Conservation (phyloP, 345 rosid genomes). For the Anacardium occidentale region DNA sequence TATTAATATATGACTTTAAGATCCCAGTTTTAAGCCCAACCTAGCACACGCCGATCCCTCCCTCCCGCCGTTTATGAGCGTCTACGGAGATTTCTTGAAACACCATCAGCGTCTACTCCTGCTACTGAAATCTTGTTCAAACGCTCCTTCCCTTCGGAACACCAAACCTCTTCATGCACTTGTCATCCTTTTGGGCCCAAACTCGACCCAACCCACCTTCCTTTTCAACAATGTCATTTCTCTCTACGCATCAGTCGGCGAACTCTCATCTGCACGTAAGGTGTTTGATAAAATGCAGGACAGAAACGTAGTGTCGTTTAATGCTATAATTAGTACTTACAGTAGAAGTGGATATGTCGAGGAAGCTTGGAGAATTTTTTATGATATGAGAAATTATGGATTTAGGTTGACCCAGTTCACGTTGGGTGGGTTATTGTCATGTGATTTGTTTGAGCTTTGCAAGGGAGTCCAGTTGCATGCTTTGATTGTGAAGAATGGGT, state of each 20-base stretch:
- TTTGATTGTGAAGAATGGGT: conserved; percentile 57
- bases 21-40: too few species aligned
- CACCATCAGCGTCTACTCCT: conserved; percentile 42
- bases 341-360: conserved; percentile 38
- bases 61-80: conserved; percentile 43
- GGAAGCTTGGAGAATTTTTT: conserved; percentile 46
- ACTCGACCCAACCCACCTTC: conserved; percentile 47
- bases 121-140: conserved; percentile 47
- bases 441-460: conserved; percentile 36
- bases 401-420: conserved; percentile 51
- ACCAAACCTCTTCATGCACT: conserved; percentile 73
- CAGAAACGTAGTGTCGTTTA: conserved; percentile 58
- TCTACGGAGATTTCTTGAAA: conserved; percentile 37
- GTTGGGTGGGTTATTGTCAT: conserved; percentile 59
- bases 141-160: conserved; percentile 41
- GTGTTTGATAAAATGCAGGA: conserved; percentile 70
- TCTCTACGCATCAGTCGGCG: conserved; percentile 32
- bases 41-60: too few species aligned
- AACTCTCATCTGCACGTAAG: conserved; percentile 40
- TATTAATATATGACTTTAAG: too few species aligned
- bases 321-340: conserved; percentile 48
- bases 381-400: conserved; percentile 49
- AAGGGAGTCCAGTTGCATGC: conserved; percentile 63
- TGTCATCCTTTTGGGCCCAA: conserved; percentile 41
- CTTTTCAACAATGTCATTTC: conserved; percentile 58